Base-by-base conservation (phyloP, 192 early-diverging fungal species). In the Bifiguratus adelaidae region DNA sequence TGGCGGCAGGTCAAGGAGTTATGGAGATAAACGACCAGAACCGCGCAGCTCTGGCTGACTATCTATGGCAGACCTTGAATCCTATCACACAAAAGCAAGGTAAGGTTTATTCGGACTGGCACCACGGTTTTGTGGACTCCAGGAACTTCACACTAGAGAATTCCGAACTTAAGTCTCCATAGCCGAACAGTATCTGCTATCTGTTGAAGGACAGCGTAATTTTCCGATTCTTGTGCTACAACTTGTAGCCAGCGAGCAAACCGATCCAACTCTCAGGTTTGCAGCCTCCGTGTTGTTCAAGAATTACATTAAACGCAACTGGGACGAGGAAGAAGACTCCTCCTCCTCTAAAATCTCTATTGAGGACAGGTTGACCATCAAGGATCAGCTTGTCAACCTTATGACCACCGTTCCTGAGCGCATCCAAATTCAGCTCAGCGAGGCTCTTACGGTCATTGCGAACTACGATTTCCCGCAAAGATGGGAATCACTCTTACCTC, bases 271-370 rank as follows among this genome's bases (percentile, higher is more conserved):
- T 26, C 64, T 88, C 3, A 78, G 88, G 34, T 81, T 90, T 53
- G 78, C 92, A 3, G 87, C 80, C 4, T 76, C 87, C 16, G 63
- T 99, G 40, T 84, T 88, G 52, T 97, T 99, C 68, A 99, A 99
- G 70, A 99, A 99, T 65, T 92, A 81, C 71, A 71, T 97, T 54
- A 88, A 89, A 52, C 77, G 83, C 50, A 62, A 83, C 53, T 99
- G 96, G 96, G 58, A 69, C 35, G 55, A 60, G 46, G 81, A 81
- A 33, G 56, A 76, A 30, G 76, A 77, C 20, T 65, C 63, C 13
- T 71, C 57, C 13, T 25, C 30, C 29, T 80, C 77, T 51, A 67
- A 63, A 22, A 65, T 90, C 30, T 8, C 63, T 0, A 41, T 50
- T 0, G 65, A 76, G 28, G 92, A 93, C 68, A 75, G 93, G 24